phyloP scores from a whole-genome alignment of 73 alveolate genomes.

The Tetrahymena malaccensis region DNA sequence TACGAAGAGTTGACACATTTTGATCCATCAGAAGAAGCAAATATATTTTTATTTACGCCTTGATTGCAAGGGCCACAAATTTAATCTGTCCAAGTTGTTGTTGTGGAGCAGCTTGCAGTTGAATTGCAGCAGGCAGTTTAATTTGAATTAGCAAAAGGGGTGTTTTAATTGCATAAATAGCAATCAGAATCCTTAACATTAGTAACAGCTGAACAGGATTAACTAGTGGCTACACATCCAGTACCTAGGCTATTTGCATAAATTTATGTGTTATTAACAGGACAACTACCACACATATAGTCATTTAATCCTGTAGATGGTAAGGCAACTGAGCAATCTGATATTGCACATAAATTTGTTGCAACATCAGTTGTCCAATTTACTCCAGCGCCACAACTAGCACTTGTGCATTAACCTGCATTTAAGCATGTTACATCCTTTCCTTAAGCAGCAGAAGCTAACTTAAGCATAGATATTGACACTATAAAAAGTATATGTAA shows the following conservation, averaged over 20 bases:
- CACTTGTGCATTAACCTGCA: not conserved
- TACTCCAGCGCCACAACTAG: not conserved
- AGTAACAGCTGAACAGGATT: not conserved
- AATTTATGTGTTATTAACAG: not conserved
- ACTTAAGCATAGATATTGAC: not conserved
- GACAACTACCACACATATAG: not conserved
- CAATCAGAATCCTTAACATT: not conserved
- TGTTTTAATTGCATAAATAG: not conserved
- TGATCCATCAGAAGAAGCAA: not conserved
- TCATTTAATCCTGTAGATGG: not conserved
- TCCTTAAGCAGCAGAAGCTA: not conserved
- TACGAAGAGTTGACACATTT: not conserved
- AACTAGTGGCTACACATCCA: not conserved
- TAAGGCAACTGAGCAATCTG: not conserved
- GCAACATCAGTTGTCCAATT: not conserved
- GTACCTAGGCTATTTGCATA: not conserved
- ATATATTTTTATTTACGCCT: not conserved
- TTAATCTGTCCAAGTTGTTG: not conserved
- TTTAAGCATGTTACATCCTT: not conserved
- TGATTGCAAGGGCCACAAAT: not conserved
- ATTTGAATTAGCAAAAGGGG: not conserved
- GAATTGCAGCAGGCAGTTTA: not conserved
- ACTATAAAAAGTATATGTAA: too few species aligned
- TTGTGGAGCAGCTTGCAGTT: not conserved
- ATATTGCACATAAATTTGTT: not conserved